Base-by-base conservation (phyloP, 768 basidiomycete genomes). In the Tremella fuciformis region DNA sequence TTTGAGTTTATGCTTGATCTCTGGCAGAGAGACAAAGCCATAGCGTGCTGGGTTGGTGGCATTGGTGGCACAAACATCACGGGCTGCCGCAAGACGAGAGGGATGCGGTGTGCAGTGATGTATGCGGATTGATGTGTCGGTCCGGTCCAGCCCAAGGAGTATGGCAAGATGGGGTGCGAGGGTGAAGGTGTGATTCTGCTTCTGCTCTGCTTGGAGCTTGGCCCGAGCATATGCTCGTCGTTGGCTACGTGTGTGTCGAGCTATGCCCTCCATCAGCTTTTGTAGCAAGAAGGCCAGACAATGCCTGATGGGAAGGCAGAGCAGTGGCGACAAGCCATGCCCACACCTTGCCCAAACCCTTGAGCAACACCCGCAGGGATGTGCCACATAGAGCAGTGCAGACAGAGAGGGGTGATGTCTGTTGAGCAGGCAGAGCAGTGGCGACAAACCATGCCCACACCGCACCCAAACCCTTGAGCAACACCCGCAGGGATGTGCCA, bases 291-390 rank as follows among this genome's bases (percentile, higher is more conserved):
- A 22, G 25, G 22, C 7, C 16, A 29, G 25, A 21, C 8, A 29
- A 50, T 7, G 49, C 8, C 25, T 29, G 49, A 6, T 22, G 49
- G 21, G 21, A 4, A 8, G 49, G 49, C 25, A 8, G 49, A 29
- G 49, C 49, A 50, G 49, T 50, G 49, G 15, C 25, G n/a, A 50
- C 49, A 50, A 50, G 25, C 15, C 25, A 50, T 50, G 49, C 49
- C 42, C 49, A 50, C 8, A 50, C 25, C 16, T 6, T 8, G 8
- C 15, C 18, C 49, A 21, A 50, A 8, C 49, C 22, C 49, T 19
- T 8, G 19, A 29, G 49, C 49, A 22, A 29, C 49, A 21, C n/a
- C 42, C 16, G 42, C 18, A 50, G 49, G 22, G 49, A 22, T 21
- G 49, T 50, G 49, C 18, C 25, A 29, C 21, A n/a, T 21, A 50